These are phyloP conservation scores for Gymnopilus dilepis DNA, from an alignment of 768 basidiomycete genomes.

Conservation along the genomic window DNA sequence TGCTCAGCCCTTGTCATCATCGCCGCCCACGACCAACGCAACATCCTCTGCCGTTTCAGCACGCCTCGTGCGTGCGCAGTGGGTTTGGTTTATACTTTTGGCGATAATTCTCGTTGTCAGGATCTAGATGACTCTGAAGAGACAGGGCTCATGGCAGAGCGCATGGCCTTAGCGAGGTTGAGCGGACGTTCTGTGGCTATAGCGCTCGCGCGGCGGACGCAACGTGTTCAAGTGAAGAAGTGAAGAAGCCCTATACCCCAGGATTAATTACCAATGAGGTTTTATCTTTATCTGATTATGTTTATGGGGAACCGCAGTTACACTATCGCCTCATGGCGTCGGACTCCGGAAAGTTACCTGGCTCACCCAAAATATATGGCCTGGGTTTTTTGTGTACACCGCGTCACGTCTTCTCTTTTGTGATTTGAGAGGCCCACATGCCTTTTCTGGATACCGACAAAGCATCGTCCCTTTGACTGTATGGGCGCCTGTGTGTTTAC, in stretches of 20 bases:
- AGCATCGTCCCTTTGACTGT: conserved; percentile 5
- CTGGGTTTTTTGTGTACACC: conserved; percentile 4
- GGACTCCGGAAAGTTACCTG: conserved; percentile 9
- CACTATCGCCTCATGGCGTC: conserved; percentile 16
- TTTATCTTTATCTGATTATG: not conserved
- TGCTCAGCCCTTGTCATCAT: conserved; percentile 14
- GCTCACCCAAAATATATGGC: conserved; percentile 10
- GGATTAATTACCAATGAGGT: conserved; percentile 7
- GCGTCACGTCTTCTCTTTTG: conserved; percentile 8
- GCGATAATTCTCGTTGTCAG: conserved; percentile 10
- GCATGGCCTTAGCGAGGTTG: conserved; percentile 13
- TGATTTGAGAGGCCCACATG: not conserved
- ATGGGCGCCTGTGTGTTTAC: conserved; percentile 12
- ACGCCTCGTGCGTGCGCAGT: conserved; percentile 11
- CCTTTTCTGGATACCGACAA: conserved; percentile 14
- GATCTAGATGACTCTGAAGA: conserved; percentile 8
- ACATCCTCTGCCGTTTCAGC: conserved; percentile 6
- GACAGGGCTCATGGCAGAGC: not conserved
- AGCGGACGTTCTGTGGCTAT: conserved; percentile 20
- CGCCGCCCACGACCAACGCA: conserved; percentile 8
- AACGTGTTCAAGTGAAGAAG: conserved; percentile 3
- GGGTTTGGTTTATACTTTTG: conserved; percentile 15
- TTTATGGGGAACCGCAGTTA: conserved; percentile 13
- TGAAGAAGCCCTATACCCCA: not conserved
- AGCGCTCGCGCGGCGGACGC: conserved; percentile 3